Percentiles rank a stretch among this genome's conserved stretches.
Conservation (phyloP, 345 rosid genomes). For the Eucalyptus lansdowneana region DNA sequence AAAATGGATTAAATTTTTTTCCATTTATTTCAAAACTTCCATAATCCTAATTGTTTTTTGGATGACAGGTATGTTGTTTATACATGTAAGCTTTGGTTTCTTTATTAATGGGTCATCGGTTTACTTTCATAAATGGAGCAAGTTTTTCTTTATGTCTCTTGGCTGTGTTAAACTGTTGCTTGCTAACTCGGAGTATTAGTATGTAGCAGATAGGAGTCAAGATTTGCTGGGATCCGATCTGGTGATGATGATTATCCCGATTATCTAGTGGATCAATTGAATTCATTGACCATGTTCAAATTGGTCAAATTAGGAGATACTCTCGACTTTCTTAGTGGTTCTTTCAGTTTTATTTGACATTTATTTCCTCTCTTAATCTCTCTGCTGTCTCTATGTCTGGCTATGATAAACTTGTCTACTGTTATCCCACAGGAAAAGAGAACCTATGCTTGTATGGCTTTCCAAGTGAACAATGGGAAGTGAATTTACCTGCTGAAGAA, state of each 20-base stretch:
- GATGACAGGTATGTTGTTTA: neutral
- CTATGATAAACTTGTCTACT: neutral
- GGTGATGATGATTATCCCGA: neutral
- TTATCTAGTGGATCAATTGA: neutral
- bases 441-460: conserved; percentile 75
- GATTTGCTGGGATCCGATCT: neutral
- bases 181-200: neutral
- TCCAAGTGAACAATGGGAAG: conserved; percentile 89
- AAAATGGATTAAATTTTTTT: neutral
- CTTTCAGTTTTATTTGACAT: neutral
- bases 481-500: conserved; percentile 87
- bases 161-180: neutral
- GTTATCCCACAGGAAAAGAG: conserved; percentile 52
- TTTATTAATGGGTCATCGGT: neutral
- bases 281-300: neutral
- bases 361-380: neutral
- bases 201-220: neutral
- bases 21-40: neutral
- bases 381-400: neutral
- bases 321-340: neutral
- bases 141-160: neutral
- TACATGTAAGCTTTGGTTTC: neutral
- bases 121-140: neutral
- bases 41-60: neutral
- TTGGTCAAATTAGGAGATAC: neutral